A percentile compares a stretch with the other conserved stretches of the same genome.
Evolutionary conservation across 768 basidiomycete genomes (phyloP).

Genomic region (Suillus variegatus): DNA sequence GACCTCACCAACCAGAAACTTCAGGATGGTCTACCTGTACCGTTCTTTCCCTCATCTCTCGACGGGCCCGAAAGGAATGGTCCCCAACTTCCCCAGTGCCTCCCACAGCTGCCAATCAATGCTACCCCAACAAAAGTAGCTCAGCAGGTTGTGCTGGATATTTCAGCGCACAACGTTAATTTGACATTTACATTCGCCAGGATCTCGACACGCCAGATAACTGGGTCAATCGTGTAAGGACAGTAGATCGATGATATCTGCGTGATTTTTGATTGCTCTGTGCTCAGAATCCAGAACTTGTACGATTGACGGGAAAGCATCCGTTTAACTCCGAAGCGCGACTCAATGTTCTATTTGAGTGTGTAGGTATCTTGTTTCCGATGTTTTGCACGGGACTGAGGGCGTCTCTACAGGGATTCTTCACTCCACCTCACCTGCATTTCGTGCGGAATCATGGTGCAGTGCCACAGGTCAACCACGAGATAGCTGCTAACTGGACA

Average conservation of each 20-base stretch:
- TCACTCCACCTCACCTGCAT: constrained; percentile 54
- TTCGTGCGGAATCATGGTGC: constrained; percentile 68
- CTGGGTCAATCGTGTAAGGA: constrained; percentile 39
- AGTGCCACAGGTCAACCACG: constrained; percentile 47
- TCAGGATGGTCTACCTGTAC: constrained; percentile 12
- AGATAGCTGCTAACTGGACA: constrained; percentile 42
- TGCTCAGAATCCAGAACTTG: constrained; percentile 36
- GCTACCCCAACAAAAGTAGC: constrained; percentile 22
- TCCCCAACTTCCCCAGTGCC: constrained; percentile 17
- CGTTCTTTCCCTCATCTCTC: constrained; percentile 22
- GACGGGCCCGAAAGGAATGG: constrained; percentile 22
- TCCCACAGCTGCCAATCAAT: constrained; percentile 27
- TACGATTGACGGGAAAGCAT: constrained; percentile 59
- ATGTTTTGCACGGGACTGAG: background rate
- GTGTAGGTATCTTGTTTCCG: constrained; percentile 23
- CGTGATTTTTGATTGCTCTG: background rate
- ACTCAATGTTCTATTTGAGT: constrained; percentile 43
- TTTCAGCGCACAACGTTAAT: background rate
- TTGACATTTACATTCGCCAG: constrained; percentile 12
- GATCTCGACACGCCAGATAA: constrained; percentile 41
- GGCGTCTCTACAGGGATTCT: constrained; percentile 42
- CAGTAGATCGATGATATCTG: background rate
- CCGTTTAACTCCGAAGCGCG: constrained; percentile 61
- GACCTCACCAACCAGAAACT: background rate
- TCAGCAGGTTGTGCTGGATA: constrained; percentile 18